Base-by-base conservation (phyloP, 2,329 filamentous ascomycete species). In the Fonsecaea pedrosoi region DNA sequence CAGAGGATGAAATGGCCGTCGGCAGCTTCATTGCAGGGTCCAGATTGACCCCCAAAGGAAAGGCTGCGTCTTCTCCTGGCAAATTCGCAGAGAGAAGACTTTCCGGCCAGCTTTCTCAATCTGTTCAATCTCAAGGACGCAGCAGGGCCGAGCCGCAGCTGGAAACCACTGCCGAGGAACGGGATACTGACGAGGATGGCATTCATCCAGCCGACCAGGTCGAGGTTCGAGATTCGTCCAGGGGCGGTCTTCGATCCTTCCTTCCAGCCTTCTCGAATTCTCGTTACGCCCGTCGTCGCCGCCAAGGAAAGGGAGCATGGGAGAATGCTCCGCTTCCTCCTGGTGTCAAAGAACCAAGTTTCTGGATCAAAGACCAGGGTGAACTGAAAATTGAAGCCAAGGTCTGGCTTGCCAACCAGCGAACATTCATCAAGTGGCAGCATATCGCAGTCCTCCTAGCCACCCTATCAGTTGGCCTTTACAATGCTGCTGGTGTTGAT, bases 341-440 rank as follows among this genome's bases (percentile, higher is more conserved):
- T 32, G 95, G 95, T 37, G 92, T 99, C n/a, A 87, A 87, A 25
- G 89, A 96, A 75, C 95, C 95, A 1, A 87, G 86, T 8, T 85
- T 88, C 71, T 96, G 94, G 89, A 92, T 99, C 83, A 99, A 99
- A 82, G 96, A 99, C 79, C 87, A 90, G 38, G 94, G 95, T 2
- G 91, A 93, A 40, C 86, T 98, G 71, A 91, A 93, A 76, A 92
- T 99, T 65, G 95, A 99, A 81, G 93, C 92, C 69, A 99, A 99
- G 80, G 94, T 99, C 35, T 99, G 95, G 94, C 89, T 99, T 65
- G 95, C 95, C 62, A 99, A 99, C 79, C 94, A 99, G 81, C 90
- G 95, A 69, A 99, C 95, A 0, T 99, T 97, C 77, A 90, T 99
- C 79, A 98, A 97, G 79, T 99, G 95, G 95, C 92, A 98, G 82